Percentiles rank a stretch among this genome's conserved stretches.
These are phyloP conservation scores for Mrakia blollopis DNA, from an alignment of 768 basidiomycete species.

Conservation along the genomic window DNA sequence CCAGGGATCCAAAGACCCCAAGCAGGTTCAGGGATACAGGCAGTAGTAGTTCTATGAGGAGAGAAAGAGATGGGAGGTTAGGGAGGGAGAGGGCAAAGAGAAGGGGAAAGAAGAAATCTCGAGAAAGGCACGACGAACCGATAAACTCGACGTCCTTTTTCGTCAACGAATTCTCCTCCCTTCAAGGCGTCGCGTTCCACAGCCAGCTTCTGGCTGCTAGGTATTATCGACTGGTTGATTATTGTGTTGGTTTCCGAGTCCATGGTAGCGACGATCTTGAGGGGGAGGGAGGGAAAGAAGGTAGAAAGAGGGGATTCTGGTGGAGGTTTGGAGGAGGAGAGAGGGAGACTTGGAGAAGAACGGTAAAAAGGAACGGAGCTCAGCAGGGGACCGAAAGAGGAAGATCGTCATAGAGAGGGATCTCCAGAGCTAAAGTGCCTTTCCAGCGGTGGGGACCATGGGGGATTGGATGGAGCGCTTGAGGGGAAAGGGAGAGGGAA, in stretches of 20 bases:
- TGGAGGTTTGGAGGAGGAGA: neutral
- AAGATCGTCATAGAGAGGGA: too few relatives aligned
- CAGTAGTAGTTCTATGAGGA: conserved; percentile 2
- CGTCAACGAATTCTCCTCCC: conserved; percentile 17
- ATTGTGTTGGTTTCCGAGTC: neutral
- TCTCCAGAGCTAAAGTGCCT: too few relatives aligned
- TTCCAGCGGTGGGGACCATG: too few relatives aligned
- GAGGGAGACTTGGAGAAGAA: neutral
- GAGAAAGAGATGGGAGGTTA: neutral
- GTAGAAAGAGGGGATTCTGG: neutral
- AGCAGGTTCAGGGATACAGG: neutral
- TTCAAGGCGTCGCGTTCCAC: neutral
- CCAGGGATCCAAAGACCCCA: conserved; percentile 17
- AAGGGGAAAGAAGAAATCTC: neutral
- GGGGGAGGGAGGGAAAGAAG: neutral
- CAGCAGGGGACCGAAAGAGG: too few relatives aligned
- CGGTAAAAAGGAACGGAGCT: too few relatives aligned
- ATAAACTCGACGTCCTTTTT: conserved; percentile 5
- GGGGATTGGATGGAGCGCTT: neutral
- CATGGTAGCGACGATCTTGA: neutral
- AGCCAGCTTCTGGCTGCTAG: neutral
- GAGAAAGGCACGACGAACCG: neutral
- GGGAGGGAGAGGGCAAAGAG: neutral
- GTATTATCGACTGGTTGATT: neutral
- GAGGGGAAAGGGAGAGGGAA: neutral